phyloP scores from a whole-genome alignment of 2,329 filamentous ascomycete species.

The Neocatenulostroma microsporum region DNA sequence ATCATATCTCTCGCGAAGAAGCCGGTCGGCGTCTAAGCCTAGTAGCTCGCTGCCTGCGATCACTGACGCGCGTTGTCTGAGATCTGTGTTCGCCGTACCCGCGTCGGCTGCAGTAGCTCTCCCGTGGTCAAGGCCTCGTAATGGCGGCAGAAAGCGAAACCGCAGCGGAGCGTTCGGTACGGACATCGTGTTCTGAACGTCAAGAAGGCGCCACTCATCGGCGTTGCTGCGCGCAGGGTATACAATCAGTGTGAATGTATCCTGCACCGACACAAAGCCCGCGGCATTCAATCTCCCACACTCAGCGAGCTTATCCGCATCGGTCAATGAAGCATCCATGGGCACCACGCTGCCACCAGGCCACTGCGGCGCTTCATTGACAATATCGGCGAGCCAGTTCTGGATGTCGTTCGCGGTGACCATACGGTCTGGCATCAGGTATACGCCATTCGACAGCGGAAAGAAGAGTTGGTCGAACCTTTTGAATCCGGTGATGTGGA shows the following conservation, averaged over 20 bases:
- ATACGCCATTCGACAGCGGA: constrained; percentile 3
- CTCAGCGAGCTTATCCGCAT: constrained; percentile 13
- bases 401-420: constrained; percentile 14
- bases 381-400: background rate
- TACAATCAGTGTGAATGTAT: constrained; percentile 16
- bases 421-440: constrained; percentile 8
- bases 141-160: constrained; percentile 5
- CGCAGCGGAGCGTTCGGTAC: constrained; percentile 4
- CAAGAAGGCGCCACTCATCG: constrained; percentile 23
- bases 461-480: constrained; percentile 5
- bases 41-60: background rate
- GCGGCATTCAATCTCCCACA: constrained; percentile 16
- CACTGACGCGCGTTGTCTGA: background rate
- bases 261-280: constrained; percentile 13
- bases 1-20: constrained; percentile 8
- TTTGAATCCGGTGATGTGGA: background rate
- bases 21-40: constrained; percentile 2
- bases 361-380: constrained; percentile 2
- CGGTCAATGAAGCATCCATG: background rate
- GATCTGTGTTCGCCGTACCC: background rate
- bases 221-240: constrained; percentile 18
- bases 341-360: constrained; percentile 8
- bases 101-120: background rate
- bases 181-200: constrained; percentile 3
- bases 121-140: background rate